Base-by-base conservation (phyloP, 352 stramenopile genomes). In the Pythium grandisporangium region DNA sequence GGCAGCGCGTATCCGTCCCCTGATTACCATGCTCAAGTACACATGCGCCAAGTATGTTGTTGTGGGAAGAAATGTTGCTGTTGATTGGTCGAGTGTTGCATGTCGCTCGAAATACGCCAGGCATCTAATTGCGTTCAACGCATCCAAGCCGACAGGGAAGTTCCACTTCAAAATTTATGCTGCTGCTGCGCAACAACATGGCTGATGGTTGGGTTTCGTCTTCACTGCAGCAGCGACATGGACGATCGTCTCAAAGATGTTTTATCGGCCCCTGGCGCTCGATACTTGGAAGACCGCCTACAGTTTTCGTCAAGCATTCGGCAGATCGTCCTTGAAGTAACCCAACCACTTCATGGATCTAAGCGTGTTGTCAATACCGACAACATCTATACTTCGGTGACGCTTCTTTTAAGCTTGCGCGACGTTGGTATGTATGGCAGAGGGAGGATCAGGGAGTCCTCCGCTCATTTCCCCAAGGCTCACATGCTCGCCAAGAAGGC, bases 141-240 rank as follows among this genome's bases (percentile, higher is more conserved):
- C 47, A 2, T 47, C 44, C 35, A 70, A 66, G 16, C 52, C 61
- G 2, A 45, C 37, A 8, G 55, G 59, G 5, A 62, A 63, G 30
- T 61, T 57, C 26, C 55, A 70, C 20, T 70, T 70, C 41, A 42
- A 53, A 5, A 45, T 70, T 7, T 66, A 63, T 34, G 51, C 53
- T 29, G 50, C 2, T 70, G 52, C 23, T 66, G 61, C 16, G 25
- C 61, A 1, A 66, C 49, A 6, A 37, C 55, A 10, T 65, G 60
- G 48, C 43, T 65, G 13, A 37, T 43, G 10, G 23, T 66, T 7
- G 58, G 38, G 21, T 66, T 58, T 48, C 53, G 48, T 13, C 25
- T 66, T 1, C 60, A 66, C 24, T 56, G 61, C 17, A 24, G 24
- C 0, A 62, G 49, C 34, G 36, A 48, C 32, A 32, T 66, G 12